Base-by-base conservation (phyloP, 371 early-diverging fungal genomes). In the Mucor indicus region DNA sequence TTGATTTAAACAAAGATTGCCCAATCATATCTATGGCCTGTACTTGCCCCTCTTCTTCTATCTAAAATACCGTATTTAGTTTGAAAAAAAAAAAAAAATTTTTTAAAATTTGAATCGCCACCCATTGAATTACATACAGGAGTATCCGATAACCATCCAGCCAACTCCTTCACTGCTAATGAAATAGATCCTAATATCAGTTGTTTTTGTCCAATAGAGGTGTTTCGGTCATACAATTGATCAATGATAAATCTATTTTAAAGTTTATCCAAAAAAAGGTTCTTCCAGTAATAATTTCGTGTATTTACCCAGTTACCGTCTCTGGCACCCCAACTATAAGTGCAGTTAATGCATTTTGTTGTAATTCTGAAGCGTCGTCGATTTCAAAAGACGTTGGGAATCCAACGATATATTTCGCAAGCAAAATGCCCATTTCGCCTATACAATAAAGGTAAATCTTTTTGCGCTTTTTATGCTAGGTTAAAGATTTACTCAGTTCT, bases 321-420 rank as follows among this genome's bases (percentile, higher is more conserved):
- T 53, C 32, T 17, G 77, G 77, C 8, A 53, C 63, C 9, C 62
- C 64, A 2, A 60, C 67, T 3, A 72, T 44, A 4, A 76, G 38
- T 0, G 71, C 73, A 12, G 57, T 48, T 19, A 76, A 25, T 10
- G 72, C 59, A 8, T 49, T 35, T 20, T 60, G 57, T 32, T 62
- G 67, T 37, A 55, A 38, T 12, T 55, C 35, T 19, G 46, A 38
- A 21, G 53, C 54, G 4, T 68, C 48, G 0, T 56, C 43, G 9
- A 76, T 47, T 25, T 72, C 64, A 45, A 62, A 72, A 1, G 60
- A 52, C 16, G 55, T 58, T 4, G 69, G 68, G 32, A 76, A 54
- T 7, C 47, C 13, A 31, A 68, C 52, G 5, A 76, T 21, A n/a
- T 57, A 33, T n/a, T 42, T 54, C 13, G 67, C 66, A n/a, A 76